Evolutionary conservation across 164 flowering plant species (phyloP).

Genomic region (Cinnamomum micranthum): DNA sequence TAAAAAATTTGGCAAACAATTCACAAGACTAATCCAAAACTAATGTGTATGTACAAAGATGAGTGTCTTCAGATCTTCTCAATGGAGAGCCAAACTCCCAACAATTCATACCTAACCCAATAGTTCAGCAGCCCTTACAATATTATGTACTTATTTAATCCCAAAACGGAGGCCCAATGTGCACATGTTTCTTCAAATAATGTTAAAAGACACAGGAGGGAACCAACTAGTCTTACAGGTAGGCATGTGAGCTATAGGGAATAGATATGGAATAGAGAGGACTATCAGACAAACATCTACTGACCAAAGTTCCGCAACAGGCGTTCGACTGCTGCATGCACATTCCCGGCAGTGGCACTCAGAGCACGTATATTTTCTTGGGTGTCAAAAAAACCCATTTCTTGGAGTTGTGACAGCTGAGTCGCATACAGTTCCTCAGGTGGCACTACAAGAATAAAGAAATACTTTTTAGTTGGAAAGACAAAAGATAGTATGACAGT

Average conservation of each 20-base stretch:
- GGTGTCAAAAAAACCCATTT: slow-evolving; percentile 95
- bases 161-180: slow-evolving; percentile 5
- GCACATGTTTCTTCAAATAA: neutral
- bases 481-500: too few relatives aligned
- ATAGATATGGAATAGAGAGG: slow-evolving; percentile 3
- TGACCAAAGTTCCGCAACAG: slow-evolving; percentile 74
- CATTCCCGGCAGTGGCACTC: slow-evolving; percentile 86
- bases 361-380: slow-evolving; percentile 87
- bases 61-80: slow-evolving; percentile 10
- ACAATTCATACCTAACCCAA: slow-evolving; percentile 5
- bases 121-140: slow-evolving; percentile 1
- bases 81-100: neutral
- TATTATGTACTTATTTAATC: slow-evolving; percentile 12
- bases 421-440: slow-evolving; percentile 91
- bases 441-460: slow-evolving; percentile 45
- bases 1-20: slow-evolving; percentile 3
- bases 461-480: neutral
- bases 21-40: slow-evolving; percentile 4
- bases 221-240: slow-evolving; percentile 25
- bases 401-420: slow-evolving; percentile 87
- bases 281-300: slow-evolving; percentile 14
- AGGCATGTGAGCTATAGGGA: slow-evolving; percentile 9
- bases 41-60: slow-evolving; percentile 15
- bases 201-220: neutral
- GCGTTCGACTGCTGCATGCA: slow-evolving; percentile 94